phyloP scores from a whole-genome alignment of 1,284 basidiomycete species.

The Abortiporus biennis region DNA sequence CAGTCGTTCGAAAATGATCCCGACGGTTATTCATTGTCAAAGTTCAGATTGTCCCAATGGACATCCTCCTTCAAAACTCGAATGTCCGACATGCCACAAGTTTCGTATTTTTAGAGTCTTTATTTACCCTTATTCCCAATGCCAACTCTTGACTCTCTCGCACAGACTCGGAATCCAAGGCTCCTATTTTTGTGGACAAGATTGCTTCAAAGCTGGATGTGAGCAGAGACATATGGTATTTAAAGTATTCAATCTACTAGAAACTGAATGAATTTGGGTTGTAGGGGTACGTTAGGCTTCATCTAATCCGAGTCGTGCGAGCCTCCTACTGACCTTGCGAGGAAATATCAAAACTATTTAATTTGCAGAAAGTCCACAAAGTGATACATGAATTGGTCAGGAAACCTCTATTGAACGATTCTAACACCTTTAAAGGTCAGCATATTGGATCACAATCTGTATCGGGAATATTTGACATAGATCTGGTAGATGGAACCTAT shows the following conservation, averaged over 20 bases:
- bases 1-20: too few species aligned
- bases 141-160: constrained; percentile 2
- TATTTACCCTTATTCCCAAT: background rate
- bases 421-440: constrained; percentile 27
- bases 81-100: constrained; percentile 83
- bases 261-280: constrained; percentile 3
- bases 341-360: too few species aligned
- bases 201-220: constrained; percentile 84
- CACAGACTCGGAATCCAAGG: constrained; percentile 75
- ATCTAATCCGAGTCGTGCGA: too few species aligned
- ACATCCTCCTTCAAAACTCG: constrained; percentile 68
- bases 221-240: constrained; percentile 30
- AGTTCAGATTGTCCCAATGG: constrained; percentile 66
- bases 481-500: constrained; percentile 52
- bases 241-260: too few species aligned
- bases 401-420: constrained; percentile 23
- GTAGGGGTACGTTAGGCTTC: constrained; percentile 48
- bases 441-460: constrained; percentile 2
- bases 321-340: too few species aligned
- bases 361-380: constrained; percentile 86
- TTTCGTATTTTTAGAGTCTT: constrained; percentile 29
- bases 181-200: constrained; percentile 80
- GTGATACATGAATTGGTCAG: constrained; percentile 59
- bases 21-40: constrained; percentile 48
- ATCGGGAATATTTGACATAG: too few species aligned